Evolutionary conservation across 179 eudicot genomes (phyloP).

Genomic region (Beta lomatogona): DNA sequence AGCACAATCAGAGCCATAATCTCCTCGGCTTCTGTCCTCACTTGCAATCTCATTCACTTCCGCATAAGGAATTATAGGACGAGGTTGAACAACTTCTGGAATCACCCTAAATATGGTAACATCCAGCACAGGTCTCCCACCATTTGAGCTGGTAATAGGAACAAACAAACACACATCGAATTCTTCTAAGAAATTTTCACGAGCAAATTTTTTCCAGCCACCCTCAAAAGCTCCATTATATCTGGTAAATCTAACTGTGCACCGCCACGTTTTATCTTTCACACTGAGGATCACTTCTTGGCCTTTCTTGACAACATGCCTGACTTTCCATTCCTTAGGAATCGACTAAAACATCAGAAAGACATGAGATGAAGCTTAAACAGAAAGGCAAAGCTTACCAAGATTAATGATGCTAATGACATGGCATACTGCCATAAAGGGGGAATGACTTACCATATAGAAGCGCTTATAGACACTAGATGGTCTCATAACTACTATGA

Average conservation of each 20-base stretch:
- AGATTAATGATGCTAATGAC: not conserved
- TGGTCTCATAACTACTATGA: constrained; percentile 29
- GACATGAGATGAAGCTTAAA: not conserved
- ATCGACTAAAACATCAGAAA: constrained; percentile 11
- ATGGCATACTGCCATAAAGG: not conserved
- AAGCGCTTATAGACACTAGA: constrained; percentile 28
- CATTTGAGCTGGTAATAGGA: not conserved
- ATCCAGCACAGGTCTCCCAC: constrained; percentile 13
- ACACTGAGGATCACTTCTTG: constrained; percentile 17
- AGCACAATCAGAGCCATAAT: constrained; percentile 2
- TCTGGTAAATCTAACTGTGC: not conserved
- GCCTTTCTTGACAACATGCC: constrained; percentile 5
- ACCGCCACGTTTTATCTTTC: constrained; percentile 20
- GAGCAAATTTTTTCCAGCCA: constrained; percentile 23
- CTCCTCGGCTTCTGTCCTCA: not conserved
- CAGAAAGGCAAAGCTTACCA: not conserved
- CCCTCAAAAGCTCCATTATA: not conserved
- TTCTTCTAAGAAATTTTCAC: constrained; percentile 26
- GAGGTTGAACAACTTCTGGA: constrained; percentile 21
- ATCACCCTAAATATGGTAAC: constrained; percentile 32
- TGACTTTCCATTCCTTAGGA: constrained; percentile 16
- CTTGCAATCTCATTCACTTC: not conserved
- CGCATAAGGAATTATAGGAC: not conserved
- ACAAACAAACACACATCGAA: constrained; percentile 29
- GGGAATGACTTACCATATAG: constrained; percentile 11